Percentiles rank a stretch among this genome's conserved stretches.
phyloP scores from a whole-genome alignment of 2,329 filamentous ascomycete species.

The Aureobasidium leucospermi region DNA sequence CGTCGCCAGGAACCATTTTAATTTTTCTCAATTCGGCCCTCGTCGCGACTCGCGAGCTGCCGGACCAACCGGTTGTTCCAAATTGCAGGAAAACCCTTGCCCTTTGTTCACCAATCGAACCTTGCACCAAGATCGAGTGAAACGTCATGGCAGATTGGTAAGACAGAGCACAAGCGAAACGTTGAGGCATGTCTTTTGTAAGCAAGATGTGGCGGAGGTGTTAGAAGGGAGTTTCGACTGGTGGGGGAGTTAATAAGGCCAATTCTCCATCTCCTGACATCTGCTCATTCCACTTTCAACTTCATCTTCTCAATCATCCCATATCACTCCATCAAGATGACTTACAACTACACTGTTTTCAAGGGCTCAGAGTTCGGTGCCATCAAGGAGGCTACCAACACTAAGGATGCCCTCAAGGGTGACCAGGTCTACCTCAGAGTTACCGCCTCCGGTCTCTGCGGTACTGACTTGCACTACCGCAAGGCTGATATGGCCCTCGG shows the following conservation, averaged over 20 bases:
- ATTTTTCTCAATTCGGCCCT: background rate
- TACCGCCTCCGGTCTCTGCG: conserved; percentile 61
- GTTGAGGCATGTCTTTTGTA: conserved; percentile 10
- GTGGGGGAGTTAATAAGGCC: conserved; percentile 1
- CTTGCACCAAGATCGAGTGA: background rate
- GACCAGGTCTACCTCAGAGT: conserved; percentile 56
- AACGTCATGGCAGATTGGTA: conserved; percentile 10
- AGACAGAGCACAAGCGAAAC: background rate
- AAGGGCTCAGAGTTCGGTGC: conserved; percentile 53
- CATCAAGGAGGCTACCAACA: conserved; percentile 45
- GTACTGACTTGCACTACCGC: conserved; percentile 46
- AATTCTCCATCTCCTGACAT: background rate
- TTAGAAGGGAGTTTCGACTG: background rate
- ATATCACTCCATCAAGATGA: conserved; percentile 21
- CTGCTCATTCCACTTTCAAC: background rate
- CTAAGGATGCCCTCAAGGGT: conserved; percentile 37
- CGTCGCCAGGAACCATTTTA: background rate
- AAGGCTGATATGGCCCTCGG: conserved; percentile 41
- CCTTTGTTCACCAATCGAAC: background rate
- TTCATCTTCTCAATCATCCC: background rate
- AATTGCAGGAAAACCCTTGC: background rate
- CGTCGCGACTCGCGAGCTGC: background rate
- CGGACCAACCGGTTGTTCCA: background rate
- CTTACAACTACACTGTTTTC: conserved; percentile 51
- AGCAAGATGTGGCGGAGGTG: conserved; percentile 4